Percentiles rank a stretch among this genome's conserved stretches.
These are phyloP conservation scores for Aegle marmelos DNA, from an alignment of 345 rosid genomes.

Conservation along the genomic window DNA sequence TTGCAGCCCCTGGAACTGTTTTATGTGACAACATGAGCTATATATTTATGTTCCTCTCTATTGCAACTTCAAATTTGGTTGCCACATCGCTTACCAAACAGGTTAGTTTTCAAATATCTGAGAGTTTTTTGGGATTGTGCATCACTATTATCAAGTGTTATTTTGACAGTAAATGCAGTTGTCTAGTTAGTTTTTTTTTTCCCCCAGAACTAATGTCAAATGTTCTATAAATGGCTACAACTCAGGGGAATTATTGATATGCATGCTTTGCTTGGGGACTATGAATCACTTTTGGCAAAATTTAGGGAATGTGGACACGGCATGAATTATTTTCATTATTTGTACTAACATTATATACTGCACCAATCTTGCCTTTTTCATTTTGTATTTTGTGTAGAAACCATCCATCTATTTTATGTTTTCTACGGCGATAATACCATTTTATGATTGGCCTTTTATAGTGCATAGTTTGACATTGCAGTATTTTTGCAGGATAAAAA, in stretches of 20 bases:
- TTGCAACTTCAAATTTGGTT: slow-evolving; percentile 55
- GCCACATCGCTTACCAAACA: slow-evolving; percentile 49
- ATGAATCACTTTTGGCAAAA: neutral
- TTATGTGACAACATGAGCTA: slow-evolving; percentile 49
- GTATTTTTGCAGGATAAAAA: slow-evolving; percentile 59
- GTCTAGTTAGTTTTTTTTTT: neutral
- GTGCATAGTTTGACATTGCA: slow-evolving; percentile 16
- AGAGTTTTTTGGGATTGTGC: neutral
- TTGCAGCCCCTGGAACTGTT: slow-evolving; percentile 56
- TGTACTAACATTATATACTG: too few species aligned
- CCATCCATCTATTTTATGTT: neutral
- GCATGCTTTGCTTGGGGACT: neutral
- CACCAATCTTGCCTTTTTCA: neutral
- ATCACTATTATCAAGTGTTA: neutral
- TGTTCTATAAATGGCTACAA: neutral
- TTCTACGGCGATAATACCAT: neutral
- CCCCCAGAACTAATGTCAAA: neutral
- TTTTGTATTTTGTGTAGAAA: neutral
- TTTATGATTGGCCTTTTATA: neutral
- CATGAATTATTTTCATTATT: neutral
- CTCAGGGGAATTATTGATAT: neutral
- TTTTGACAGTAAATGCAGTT: neutral
- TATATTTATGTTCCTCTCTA: slow-evolving; percentile 54
- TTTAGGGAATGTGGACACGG: neutral
- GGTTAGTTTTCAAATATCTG: slow-evolving; percentile 22